Evolutionary conservation across 441 rosid genomes (phyloP), one percentile per base, ranked within the genome.

Genomic region (Dalechampia spathulata): DNA sequence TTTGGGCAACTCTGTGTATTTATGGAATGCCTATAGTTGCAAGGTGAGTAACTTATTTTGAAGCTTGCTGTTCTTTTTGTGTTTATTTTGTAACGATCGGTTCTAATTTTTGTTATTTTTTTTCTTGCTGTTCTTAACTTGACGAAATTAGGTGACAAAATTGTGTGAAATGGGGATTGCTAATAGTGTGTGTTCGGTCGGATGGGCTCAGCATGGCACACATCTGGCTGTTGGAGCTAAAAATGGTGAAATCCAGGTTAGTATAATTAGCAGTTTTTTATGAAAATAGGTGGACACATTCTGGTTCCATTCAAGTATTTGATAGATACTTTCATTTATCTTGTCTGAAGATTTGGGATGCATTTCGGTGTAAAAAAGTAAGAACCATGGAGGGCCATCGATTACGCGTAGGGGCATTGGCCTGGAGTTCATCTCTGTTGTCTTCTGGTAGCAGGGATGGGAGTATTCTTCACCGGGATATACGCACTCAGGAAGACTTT

Each of bases 21-120:
- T 93, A 73, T 93, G 97, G 99, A 93, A 93, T 82, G 99, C 99
- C 72, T 82, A 86, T 66, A 90, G 90, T 67, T 85, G 97, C 71
- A 93, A 90, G 91, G 96, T 90, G 62, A 74, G 78, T 56, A 57
- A 15, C 20, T 39, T 17, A n/a, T 42, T 46, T 8, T 1, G 14
- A 52, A 32, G 21, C 36, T 46, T 45, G 36, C 22, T 39, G 15
- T 21, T 16, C 22, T 7, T 14, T 32, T 32, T 13, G 37, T 10
- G 34, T 21, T 21, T 37, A 23, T 55, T 4, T 40, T 16, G 5
- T 26, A n/a, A 32, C 20, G 0, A n/a, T 46, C 15, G 39, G 28
- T 48, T 25, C 16, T 15, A 16, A 44, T 13, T 30, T 52, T 34
- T 25, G 48, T 43, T 7, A 4, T n/a, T 54, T 25, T 49, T 28